Base-by-base conservation (phyloP, 2,329 filamentous ascomycete species). In the Fusarium oxysporum region DNA sequence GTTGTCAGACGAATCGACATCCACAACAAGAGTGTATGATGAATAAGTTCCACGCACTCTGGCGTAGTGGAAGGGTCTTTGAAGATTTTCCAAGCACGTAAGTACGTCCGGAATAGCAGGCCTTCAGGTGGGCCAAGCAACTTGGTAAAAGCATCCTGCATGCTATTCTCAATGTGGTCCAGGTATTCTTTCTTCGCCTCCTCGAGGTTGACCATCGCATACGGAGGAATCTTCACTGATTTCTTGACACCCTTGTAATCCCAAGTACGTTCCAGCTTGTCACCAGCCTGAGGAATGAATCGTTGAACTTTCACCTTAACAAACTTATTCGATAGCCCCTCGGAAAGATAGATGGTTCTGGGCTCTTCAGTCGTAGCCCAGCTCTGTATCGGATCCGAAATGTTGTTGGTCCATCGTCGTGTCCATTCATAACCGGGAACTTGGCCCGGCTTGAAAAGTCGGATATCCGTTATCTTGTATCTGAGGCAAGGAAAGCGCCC, bases 1-100 rank as follows among this genome's bases (percentile, higher is more conserved):
- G 88, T 91, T n/a, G 88, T 89, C 71, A 91, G 77, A n/a, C 89
- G 86, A 54, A 90, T 83, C 8, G 88, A 86, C 82, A 90, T 86
- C 89, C 89, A 91, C 25, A 91, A 77, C 63, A 86, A 83, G 56
- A 91, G 83, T 0, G 87, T 87, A 65, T 84, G 83, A 25, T 78
- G 78, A 32, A 91, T 78, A 14, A 91, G 79, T 0, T 83, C 82
- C 43, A 79, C 78, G 64, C 88, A 86, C 35, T 85, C 82, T 19
- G 79, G 70, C 73, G 67, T 73, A 45, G 61, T 78, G 54, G 70
- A 82, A 70, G 65, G 76, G 72, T 70, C 82, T 77, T 19, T 74
- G 54, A 77, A 79, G 38, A 83, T 72, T 17, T 80, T 80, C 73
- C 86, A 82, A 28, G 87, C 87, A 41, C 83, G 80, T 33, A 73